Conservation (phyloP, 257 asterid species). For the Penstemon eatonii region DNA sequence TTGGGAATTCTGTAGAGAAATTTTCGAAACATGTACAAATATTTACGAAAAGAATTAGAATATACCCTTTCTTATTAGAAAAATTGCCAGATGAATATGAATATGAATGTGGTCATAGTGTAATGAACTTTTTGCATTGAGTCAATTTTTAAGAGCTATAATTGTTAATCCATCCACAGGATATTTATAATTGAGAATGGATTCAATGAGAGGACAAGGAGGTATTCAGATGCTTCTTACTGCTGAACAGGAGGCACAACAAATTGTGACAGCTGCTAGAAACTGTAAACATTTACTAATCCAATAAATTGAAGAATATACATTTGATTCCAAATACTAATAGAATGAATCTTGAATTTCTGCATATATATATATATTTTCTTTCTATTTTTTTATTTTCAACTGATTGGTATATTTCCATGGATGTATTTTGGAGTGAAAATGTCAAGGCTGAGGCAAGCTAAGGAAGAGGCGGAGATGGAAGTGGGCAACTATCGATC, state of each 20-base stretch:
- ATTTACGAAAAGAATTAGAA: too few relatives aligned
- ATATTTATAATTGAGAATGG: slow-evolving; percentile 46
- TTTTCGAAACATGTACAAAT: too few relatives aligned
- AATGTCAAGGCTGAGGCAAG: slow-evolving; percentile 70
- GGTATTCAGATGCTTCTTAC: slow-evolving; percentile 89
- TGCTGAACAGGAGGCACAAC: slow-evolving; percentile 94
- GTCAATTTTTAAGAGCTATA: not conserved
- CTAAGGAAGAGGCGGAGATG: slow-evolving; percentile 77
- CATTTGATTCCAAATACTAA: not conserved
- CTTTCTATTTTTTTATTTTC: too few relatives aligned
- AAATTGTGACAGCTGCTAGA: slow-evolving; percentile 73
- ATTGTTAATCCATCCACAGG: not conserved
- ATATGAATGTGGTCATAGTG: too few relatives aligned
- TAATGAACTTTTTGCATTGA: not conserved
- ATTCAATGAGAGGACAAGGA: slow-evolving; percentile 74
- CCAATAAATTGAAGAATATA: not conserved
- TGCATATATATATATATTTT: not conserved
- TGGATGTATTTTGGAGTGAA: slow-evolving; percentile 44
- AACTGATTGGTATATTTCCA: not conserved
- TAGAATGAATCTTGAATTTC: not conserved
- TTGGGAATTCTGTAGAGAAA: too few relatives aligned
- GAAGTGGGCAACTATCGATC: slow-evolving; percentile 60
- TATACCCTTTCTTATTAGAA: too few relatives aligned
- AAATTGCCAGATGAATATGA: too few relatives aligned
- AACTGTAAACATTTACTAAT: slow-evolving; percentile 40